Evolutionary conservation across 345 rosid species (phyloP), one percentile per base, ranked within the genome.

Genomic region (Lagerstroemia speciosa): DNA sequence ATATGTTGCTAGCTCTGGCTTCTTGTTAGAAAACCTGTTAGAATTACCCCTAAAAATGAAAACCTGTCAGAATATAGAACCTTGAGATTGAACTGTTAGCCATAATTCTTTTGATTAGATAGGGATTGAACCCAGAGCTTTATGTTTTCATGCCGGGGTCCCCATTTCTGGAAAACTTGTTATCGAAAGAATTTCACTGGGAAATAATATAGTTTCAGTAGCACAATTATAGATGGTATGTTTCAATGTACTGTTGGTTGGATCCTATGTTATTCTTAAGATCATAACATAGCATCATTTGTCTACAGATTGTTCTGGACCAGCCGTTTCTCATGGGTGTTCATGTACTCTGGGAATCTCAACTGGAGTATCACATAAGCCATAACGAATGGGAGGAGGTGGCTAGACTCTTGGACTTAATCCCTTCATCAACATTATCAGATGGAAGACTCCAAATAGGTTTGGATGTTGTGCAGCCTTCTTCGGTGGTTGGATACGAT

Each of bases 371-470:
- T 72, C 76, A 86, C 73, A 75, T 84, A 72, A 85, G 86, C 76
- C 99, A 87, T 76, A 89, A 89, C 87, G 92, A 94, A 73, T 89
- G 92, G 97, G 92, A 85, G 72, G 99, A 94, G 81, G 90, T 91
- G 72, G 82, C 74, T 34, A 89, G 87, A 80, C 83, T 91, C 66
- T 74, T 94, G 81, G 90, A 88, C 69, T 69, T 86, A 71, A 76
- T 94, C 72, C 97, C 99, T 75, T 66, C 81, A 66, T 83, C 90
- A 67, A 78, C 80, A 65, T 73, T 91, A 75, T 80, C 81, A 48
- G 83, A 81, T 73, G 96, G 95, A 79, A 89, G 79, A 75, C 86
- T 94, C 66, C 95, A 85, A 75, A 83, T 94, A 69, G 78, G 85
- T 75, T 80, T 88, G 84, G 92, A 89, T 80, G 81, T 76, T 74